These are phyloP conservation scores for Rhizopus arrhizus DNA, from an alignment of 371 early-diverging fungal genomes.

Conservation along the genomic window DNA sequence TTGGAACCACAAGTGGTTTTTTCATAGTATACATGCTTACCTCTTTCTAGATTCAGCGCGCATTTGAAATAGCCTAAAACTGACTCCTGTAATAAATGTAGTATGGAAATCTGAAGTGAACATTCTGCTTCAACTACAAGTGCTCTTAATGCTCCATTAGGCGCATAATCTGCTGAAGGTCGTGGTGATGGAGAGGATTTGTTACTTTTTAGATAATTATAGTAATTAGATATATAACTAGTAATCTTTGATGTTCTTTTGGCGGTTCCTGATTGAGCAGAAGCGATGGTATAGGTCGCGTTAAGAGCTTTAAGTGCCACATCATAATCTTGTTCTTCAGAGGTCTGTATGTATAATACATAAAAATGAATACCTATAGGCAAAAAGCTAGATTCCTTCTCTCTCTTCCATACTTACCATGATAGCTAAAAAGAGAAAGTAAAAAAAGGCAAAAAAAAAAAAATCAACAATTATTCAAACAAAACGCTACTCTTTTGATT, in stretches of 20 bases:
- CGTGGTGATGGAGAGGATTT: constrained; percentile 2
- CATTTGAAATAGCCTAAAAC: constrained; percentile 65
- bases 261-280: constrained; percentile 37
- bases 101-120: constrained; percentile 57
- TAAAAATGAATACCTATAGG: background rate
- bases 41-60: constrained; percentile 49
- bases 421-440: background rate
- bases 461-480: background rate
- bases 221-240: constrained; percentile 1
- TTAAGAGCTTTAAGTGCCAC: constrained; percentile 38
- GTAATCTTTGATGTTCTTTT: constrained; percentile 19
- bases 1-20: background rate
- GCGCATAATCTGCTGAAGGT: constrained; percentile 30
- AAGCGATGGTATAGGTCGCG: constrained; percentile 34
- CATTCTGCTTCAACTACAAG: constrained; percentile 64
- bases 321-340: constrained; percentile 42
- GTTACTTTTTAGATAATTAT: background rate
- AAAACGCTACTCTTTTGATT: background rate
- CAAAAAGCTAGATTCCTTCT: background rate
- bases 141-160: constrained; percentile 62
- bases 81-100: constrained; percentile 61
- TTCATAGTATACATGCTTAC: constrained; percentile 3
- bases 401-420: constrained; percentile 1
- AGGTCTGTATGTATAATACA: constrained; percentile 30
- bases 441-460: no score